phyloP scores from a whole-genome alignment of 2,329 filamentous ascomycete genomes.

The Dendrostoma leiphaemia region DNA sequence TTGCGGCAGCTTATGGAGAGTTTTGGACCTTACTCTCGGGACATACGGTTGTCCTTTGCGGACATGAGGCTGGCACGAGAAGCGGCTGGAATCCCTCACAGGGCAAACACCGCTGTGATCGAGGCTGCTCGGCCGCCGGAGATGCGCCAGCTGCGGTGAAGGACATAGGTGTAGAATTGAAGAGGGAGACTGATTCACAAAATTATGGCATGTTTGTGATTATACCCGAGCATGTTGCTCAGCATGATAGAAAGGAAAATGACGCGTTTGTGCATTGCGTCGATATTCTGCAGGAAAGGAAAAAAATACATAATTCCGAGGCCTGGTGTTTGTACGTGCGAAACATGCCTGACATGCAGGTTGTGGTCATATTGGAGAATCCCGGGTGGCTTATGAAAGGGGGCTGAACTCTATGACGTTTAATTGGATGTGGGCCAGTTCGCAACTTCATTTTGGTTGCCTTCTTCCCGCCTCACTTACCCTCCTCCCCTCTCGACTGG shows the following conservation, averaged over 20 bases:
- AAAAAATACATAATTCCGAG: too few species aligned
- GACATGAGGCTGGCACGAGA: constrained; percentile 76
- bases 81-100: constrained; percentile 37
- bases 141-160: constrained; percentile 31
- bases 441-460: constrained; percentile 4
- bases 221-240: constrained; percentile 19
- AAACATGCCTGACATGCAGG: not conserved
- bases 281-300: too few species aligned
- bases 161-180: not conserved
- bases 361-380: too few species aligned
- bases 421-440: constrained; percentile 19
- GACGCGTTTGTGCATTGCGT: not conserved
- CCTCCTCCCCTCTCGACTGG: not conserved
- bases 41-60: constrained; percentile 65
- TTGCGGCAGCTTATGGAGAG: constrained; percentile 64
- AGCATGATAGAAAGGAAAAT: constrained; percentile 5
- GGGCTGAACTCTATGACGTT: constrained; percentile 9
- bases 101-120: constrained; percentile 22
- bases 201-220: constrained; percentile 5
- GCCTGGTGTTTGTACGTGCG: too few species aligned
- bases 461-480: not conserved
- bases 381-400: not conserved
- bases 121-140: constrained; percentile 22
- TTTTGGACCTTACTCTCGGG: constrained; percentile 72
- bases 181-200: not conserved